Conservation (phyloP, 2,329 filamentous ascomycete genomes). For the Monilinia fructicola region DNA sequence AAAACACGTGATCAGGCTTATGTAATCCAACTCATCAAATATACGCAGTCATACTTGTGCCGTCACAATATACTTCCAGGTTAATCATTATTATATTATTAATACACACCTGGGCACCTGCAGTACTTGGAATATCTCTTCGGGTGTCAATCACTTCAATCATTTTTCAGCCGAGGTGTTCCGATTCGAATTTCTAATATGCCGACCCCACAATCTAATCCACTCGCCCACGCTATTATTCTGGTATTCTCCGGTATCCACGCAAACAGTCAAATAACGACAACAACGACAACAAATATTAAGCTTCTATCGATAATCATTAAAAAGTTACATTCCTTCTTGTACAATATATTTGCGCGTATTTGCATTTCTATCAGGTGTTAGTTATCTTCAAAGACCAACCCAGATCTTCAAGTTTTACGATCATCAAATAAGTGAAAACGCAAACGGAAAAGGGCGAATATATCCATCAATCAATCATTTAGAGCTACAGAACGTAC, state of each 20-base stretch:
- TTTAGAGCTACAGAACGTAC: background rate
- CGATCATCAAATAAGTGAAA: background rate
- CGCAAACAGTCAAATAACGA: background rate
- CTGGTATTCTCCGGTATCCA: constrained; percentile 9
- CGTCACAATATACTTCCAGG: too few species aligned
- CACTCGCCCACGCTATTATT: background rate
- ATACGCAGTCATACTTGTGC: too few species aligned
- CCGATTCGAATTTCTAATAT: constrained; percentile 15
- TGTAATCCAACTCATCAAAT: background rate
- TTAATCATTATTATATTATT: too few species aligned
- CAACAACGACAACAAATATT: constrained; percentile 7
- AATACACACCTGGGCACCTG: too few species aligned
- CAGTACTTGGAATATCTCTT: background rate
- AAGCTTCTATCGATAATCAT: constrained; percentile 7
- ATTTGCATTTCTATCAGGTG: constrained; percentile 11
- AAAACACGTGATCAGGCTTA: constrained; percentile 15
- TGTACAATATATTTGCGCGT: constrained; percentile 19
- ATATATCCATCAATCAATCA: background rate
- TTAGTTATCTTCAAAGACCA: background rate
- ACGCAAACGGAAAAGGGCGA: background rate
- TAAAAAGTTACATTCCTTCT: constrained; percentile 12
- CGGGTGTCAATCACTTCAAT: background rate
- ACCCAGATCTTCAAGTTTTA: background rate
- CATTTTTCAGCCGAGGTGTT: constrained; percentile 14
- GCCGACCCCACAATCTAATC: constrained; percentile 16